phyloP scores from a whole-genome alignment of 78 protist species.

The Emiliania huxleyi region DNA sequence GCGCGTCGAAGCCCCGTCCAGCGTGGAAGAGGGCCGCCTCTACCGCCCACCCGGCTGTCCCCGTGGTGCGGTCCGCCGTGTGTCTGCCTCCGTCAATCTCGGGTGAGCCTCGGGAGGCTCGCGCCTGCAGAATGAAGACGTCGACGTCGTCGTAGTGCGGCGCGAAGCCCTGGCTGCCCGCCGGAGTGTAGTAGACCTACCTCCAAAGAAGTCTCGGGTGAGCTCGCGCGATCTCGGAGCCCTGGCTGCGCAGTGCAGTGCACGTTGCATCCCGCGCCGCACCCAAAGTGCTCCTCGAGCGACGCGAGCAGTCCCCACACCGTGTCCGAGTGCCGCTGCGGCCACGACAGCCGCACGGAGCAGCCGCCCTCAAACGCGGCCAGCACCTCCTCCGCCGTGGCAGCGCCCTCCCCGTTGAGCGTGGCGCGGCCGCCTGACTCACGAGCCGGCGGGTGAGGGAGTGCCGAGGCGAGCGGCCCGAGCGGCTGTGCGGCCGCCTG shows the following conservation, averaged over 20 bases:
- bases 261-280: slow-evolving; percentile 76
- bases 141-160: slow-evolving; percentile 94
- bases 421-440: not conserved
- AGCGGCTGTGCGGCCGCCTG: too few species aligned
- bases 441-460: too few species aligned
- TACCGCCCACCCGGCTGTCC: too few species aligned
- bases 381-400: not conserved
- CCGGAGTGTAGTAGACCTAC: slow-evolving; percentile 86
- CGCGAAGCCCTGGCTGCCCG: slow-evolving; percentile 81
- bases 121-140: slow-evolving; percentile 74
- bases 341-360: slow-evolving; percentile 71
- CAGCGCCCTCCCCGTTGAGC: not conserved
- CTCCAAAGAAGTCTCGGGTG: too few species aligned
- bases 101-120: too few species aligned
- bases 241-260: slow-evolving; percentile 76
- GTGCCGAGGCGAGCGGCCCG: too few species aligned
- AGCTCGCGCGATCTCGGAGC: too few species aligned
- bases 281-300: slow-evolving; percentile 66
- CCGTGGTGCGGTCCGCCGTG: too few species aligned
- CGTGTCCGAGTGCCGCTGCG: slow-evolving; percentile 55
- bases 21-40: too few species aligned
- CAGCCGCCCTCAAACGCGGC: slow-evolving; percentile 39
- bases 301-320: slow-evolving; percentile 48
- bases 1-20: too few species aligned
- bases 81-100: too few species aligned